These are phyloP conservation scores for Pseudocercospora fuligena DNA, from an alignment of 2,329 filamentous ascomycete species.

Conservation along the genomic window DNA sequence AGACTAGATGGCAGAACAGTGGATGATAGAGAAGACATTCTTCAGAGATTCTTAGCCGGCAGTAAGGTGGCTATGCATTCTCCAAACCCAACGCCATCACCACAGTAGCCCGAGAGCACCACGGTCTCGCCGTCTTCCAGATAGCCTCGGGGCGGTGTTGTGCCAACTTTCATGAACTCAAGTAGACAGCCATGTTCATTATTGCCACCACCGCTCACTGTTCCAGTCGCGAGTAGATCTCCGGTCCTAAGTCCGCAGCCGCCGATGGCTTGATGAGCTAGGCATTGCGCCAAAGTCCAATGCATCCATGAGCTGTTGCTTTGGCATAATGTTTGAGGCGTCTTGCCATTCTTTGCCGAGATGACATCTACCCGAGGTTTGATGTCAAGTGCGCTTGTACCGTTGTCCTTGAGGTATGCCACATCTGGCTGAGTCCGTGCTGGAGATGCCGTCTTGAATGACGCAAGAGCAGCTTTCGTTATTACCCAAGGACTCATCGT, in stretches of 20 bases:
- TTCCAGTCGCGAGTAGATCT: constrained; percentile 49
- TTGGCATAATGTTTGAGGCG: constrained; percentile 27
- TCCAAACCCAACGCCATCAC: constrained; percentile 47
- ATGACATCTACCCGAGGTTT: constrained; percentile 32
- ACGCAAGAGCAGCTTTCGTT: constrained; percentile 59
- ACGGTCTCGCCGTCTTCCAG: constrained; percentile 49
- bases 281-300: constrained; percentile 50
- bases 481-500: constrained; percentile 67
- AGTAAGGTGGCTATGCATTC: constrained; percentile 45
- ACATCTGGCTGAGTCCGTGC: constrained; percentile 26
- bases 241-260: constrained; percentile 48
- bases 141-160: constrained; percentile 42
- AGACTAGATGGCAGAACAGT: background rate
- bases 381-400: constrained; percentile 32
- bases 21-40: background rate
- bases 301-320: constrained; percentile 45
- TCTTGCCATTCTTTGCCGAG: constrained; percentile 9
- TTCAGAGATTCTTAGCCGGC: constrained; percentile 32
- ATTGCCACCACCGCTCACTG: constrained; percentile 45
- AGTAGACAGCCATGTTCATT: constrained; percentile 49
- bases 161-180: constrained; percentile 47
- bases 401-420: constrained; percentile 34
- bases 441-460: constrained; percentile 34
- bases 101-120: constrained; percentile 43
- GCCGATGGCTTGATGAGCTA: constrained; percentile 48